Evolutionary conservation across 768 basidiomycete genomes (phyloP).

Genomic region (Paxillus involutus): DNA sequence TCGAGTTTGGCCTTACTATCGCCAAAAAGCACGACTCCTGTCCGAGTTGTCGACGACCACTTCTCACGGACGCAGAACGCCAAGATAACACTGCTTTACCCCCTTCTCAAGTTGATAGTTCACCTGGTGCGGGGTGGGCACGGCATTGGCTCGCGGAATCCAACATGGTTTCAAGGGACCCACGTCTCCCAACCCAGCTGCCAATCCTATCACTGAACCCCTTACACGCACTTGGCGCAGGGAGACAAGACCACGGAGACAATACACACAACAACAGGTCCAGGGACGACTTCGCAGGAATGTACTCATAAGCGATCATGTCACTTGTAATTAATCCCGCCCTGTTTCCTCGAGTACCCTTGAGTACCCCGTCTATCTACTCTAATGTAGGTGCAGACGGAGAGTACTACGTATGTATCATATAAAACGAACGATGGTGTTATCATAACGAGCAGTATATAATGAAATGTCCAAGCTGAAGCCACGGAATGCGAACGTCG

Average conservation of each 20-base stretch:
- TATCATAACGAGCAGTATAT: constrained; percentile 20
- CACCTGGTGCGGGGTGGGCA: constrained; percentile 13
- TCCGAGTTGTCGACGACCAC: constrained; percentile 58
- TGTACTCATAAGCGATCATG: constrained; percentile 51
- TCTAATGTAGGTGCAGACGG: constrained; percentile 21
- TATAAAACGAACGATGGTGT: constrained; percentile 7
- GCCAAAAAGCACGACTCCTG: constrained; percentile 56
- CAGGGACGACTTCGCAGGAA: constrained; percentile 44
- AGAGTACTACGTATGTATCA: constrained; percentile 13
- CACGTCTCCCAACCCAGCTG: constrained; percentile 9
- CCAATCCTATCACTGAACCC: constrained; percentile 19
- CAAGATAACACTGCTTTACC: constrained; percentile 4
- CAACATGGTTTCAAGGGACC: constrained; percentile 16
- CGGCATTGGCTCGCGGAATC: constrained; percentile 24
- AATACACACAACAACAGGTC: constrained; percentile 21
- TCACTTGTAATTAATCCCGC: constrained; percentile 13
- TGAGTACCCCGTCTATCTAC: constrained; percentile 25
- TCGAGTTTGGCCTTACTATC: constrained; percentile 8
- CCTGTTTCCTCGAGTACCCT: constrained; percentile 7
- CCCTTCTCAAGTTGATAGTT: not conserved
- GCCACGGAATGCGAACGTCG: constrained; percentile 13
- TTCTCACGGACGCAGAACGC: constrained; percentile 31
- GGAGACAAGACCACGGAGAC: not conserved
- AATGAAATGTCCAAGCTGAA: constrained; percentile 23
- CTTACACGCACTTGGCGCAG: constrained; percentile 10